A percentile compares a stretch with the other conserved stretches of the same genome.
Conservation (phyloP, 768 basidiomycete species). For the Boletus tylopilopsis region DNA sequence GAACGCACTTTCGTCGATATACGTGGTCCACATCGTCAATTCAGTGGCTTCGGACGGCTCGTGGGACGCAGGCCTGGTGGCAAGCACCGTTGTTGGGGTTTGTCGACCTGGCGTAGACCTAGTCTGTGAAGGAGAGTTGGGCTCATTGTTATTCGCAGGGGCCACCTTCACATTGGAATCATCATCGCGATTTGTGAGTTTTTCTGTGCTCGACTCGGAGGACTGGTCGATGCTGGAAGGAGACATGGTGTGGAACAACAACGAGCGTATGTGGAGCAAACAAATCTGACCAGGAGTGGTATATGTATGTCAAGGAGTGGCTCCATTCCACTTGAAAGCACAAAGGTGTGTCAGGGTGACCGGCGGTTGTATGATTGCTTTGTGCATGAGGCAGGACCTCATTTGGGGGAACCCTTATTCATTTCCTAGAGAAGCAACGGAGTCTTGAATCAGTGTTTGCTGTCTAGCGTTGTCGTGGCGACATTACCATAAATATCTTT, state of each 20-base stretch:
- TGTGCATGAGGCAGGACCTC: conserved; percentile 6
- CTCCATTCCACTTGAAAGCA: conserved; percentile 7
- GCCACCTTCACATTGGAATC: background rate
- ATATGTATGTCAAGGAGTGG: conserved; percentile 6
- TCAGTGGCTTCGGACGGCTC: no score
- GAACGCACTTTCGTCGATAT: no score
- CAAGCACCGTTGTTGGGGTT: no score
- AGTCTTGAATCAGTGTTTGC: no score
- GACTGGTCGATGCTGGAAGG: background rate
- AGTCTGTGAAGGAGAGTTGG: background rate
- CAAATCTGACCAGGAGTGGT: background rate
- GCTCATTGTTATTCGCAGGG: background rate
- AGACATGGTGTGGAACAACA: conserved; percentile 8
- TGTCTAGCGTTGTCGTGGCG: no score
- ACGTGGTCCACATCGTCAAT: no score
- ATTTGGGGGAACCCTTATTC: conserved; percentile 1
- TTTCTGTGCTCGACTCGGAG: background rate
- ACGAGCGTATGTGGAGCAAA: background rate
- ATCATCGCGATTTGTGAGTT: no score
- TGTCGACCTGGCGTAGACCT: background rate
- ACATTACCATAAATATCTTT: no score
- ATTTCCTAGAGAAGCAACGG: no score
- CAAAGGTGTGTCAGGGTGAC: conserved; percentile 12
- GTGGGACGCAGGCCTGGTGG: no score
- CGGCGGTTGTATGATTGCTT: conserved; percentile 1